Evolutionary conservation across 805 yeast genomes (phyloP).

Genomic region (Sungouiella blattae): DNA sequence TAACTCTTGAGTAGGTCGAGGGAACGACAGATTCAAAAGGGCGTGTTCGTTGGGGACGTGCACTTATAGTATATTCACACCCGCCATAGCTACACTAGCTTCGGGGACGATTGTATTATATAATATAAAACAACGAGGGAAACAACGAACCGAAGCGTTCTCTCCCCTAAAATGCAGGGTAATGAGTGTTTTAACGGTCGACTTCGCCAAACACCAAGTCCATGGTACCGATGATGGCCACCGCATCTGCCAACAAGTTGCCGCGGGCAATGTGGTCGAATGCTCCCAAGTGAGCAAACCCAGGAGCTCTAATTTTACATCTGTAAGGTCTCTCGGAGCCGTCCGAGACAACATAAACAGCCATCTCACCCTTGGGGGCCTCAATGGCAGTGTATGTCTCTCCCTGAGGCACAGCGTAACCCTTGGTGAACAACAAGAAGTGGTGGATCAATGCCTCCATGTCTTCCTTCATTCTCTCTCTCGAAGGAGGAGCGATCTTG

Average conservation of each 20-base stretch:
- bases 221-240: conserved; percentile 93
- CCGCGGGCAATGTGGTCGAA: conserved; percentile 85
- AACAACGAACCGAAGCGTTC: too few species aligned
- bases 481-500: conserved; percentile 80
- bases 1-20: too few species aligned
- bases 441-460: conserved; percentile 92
- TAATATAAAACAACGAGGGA: too few species aligned
- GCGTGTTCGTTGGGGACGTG: too few species aligned
- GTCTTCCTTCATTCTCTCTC: conserved; percentile 80
- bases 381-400: conserved; percentile 89
- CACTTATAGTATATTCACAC: too few species aligned
- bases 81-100: too few species aligned
- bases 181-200: conserved; percentile 61
- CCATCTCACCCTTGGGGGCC: conserved; percentile 96
- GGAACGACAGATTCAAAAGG: too few species aligned
- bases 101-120: too few species aligned
- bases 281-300: conserved; percentile 86
- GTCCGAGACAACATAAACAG: conserved; percentile 82
- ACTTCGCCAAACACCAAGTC: conserved; percentile 94
- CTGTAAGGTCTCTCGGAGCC: conserved; percentile 89
- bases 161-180: too few species aligned
- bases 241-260: conserved; percentile 86
- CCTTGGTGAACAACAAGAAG: conserved; percentile 83
- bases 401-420: conserved; percentile 84
- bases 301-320: conserved; percentile 93